Evolutionary conservation across 805 yeast species (phyloP), one percentile per base, ranked within the genome.

Genomic region (Alloascoidea hylecoeti): DNA sequence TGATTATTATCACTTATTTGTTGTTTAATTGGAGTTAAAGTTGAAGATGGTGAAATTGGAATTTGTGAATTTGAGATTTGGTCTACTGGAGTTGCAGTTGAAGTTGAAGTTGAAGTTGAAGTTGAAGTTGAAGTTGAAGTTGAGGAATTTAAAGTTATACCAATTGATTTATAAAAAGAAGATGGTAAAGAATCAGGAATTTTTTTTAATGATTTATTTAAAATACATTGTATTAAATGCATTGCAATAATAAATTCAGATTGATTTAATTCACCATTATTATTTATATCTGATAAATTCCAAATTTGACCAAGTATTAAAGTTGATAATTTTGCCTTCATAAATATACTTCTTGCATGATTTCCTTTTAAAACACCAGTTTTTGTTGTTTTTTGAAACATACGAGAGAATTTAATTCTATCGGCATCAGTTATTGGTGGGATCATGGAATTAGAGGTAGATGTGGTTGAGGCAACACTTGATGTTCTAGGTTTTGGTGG

Each of bases 271-370:
- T 67, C 61, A 3, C 94, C 94, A 2, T 63, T 51, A 45, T 75
- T 75, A 37, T 66, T 62, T 44, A 71, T 69, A 51, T 82, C 94
- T 35, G 75, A 85, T 42, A 81, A 58, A 36, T 67, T 68, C 94
- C 94, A 82, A 41, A 82, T 74, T 49, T 74, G 77, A 39, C 84
- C 86, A 43, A 82, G 58, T 2, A 71, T 64, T 15, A 64, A 60
- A 13, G 76, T 76, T 15, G 86, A 82, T 41, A 82, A 56, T 50
- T 78, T 77, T 1, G 94, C 86, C 59, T 82, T 82, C 52, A 79
- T 55, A 48, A 82, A 79, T 41, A 82, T 81, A 37, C 66, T 75
- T 52, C 76, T 74, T 0, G 94, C 94, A 42, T 70, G 70, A 15
- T 60, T 59, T 17, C 92, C 94, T 15, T 68, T 58, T 44, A 82